phyloP scores from a whole-genome alignment of 257 asterid genomes.

The Przewalskia tangutica region DNA sequence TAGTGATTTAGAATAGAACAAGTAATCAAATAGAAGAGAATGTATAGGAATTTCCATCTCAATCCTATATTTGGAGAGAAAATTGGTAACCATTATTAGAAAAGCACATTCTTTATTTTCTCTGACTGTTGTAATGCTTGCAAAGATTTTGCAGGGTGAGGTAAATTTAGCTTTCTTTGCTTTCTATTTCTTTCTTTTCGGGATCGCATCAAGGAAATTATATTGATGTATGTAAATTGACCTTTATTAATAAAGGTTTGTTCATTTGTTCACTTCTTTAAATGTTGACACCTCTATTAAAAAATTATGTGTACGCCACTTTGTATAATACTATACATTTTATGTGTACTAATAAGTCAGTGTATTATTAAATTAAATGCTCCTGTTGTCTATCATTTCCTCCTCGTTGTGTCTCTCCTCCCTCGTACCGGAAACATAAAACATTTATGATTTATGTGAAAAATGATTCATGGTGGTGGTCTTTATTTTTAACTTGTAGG shows the following conservation, averaged over 20 bases:
- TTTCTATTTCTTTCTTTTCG: background rate
- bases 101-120: background rate
- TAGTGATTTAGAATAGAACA: too few species aligned
- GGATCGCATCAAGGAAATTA: background rate
- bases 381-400: background rate
- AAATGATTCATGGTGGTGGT: background rate
- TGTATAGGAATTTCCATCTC: too few species aligned
- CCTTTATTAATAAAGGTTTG: background rate
- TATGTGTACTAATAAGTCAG: background rate
- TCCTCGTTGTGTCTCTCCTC: background rate
- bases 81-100: background rate
- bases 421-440: background rate
- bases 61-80: background rate
- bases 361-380: background rate
- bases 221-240: background rate
- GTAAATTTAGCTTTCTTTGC: background rate
- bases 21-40: too few species aligned
- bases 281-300: background rate
- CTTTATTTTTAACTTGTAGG: constrained; percentile 11
- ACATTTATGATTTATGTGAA: background rate
- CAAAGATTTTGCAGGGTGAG: background rate
- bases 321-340: background rate
- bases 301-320: background rate
- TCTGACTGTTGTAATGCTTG: background rate
- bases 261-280: background rate